A percentile compares a stretch with the other conserved stretches of the same genome.
Evolutionary conservation across 192 early-diverging fungal genomes (phyloP).

Genomic region (Coemansia sp.): DNA sequence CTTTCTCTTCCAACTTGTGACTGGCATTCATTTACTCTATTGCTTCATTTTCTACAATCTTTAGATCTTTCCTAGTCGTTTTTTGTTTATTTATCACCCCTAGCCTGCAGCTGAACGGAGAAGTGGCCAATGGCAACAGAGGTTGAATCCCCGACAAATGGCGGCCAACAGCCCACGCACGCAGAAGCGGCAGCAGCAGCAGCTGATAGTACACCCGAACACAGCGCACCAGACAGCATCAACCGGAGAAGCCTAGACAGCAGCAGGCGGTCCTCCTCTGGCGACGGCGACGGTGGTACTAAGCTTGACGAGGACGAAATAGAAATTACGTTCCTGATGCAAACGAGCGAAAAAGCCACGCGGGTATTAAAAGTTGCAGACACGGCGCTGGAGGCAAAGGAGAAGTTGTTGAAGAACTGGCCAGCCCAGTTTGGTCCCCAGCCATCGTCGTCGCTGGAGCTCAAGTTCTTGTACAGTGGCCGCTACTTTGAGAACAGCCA

Average conservation of each 20-base stretch:
- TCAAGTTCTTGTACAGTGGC: conserved; percentile 43
- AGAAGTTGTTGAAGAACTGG: conserved; percentile 37
- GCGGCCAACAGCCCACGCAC: not conserved
- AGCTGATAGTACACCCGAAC: not conserved
- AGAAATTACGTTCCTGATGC: conserved; percentile 38
- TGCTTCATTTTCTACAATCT: not conserved
- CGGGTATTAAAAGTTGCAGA: conserved; percentile 26
- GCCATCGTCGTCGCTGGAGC: conserved; percentile 25
- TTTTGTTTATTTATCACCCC: not conserved
- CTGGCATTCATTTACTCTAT: not conserved
- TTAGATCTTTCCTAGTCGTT: not conserved
- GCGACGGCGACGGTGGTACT: not conserved
- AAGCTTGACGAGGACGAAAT: conserved; percentile 16
- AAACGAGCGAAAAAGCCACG: conserved; percentile 28
- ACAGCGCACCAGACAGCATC: conserved; percentile 1
- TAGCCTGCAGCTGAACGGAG: not conserved
- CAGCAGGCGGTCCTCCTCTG: conserved; percentile 9
- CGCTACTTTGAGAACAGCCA: conserved; percentile 42
- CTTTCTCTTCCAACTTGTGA: not conserved
- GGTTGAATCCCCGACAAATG: not conserved
- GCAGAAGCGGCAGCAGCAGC: not conserved
- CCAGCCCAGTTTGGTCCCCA: conserved; percentile 37
- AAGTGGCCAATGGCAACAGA: conserved; percentile 1
- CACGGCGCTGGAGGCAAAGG: conserved; percentile 34
- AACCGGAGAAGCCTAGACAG: conserved; percentile 23